phyloP scores from a whole-genome alignment of 1,284 basidiomycete genomes.

The Austroboletus niveus region DNA sequence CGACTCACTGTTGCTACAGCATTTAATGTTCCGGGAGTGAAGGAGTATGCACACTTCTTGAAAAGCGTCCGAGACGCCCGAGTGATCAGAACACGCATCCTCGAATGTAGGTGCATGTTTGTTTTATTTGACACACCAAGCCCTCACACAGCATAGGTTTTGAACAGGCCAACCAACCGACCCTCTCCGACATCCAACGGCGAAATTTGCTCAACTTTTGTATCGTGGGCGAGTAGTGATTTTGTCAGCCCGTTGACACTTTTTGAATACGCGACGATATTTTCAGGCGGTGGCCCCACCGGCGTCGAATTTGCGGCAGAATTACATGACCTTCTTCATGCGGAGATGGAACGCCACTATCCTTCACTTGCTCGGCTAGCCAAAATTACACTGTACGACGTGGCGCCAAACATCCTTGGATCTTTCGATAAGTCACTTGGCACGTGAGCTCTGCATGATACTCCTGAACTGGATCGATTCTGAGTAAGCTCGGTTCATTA shows the following conservation, averaged over 20 bases:
- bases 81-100: constrained; percentile 71
- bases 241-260: neutral
- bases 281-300: constrained; percentile 65
- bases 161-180: constrained; percentile 77
- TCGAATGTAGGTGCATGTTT: constrained; percentile 54
- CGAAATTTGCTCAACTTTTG: constrained; percentile 74
- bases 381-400: constrained; percentile 79
- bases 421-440: constrained; percentile 72
- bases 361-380: constrained; percentile 60
- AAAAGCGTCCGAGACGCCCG: constrained; percentile 83
- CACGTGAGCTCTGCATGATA: constrained; percentile 42
- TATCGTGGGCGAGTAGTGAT: constrained; percentile 61
- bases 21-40: constrained; percentile 66
- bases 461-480: constrained; percentile 4
- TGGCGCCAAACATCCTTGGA: constrained; percentile 77
- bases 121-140: neutral
- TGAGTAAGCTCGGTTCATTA: constrained; percentile 26
- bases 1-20: constrained; percentile 37
- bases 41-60: constrained; percentile 77
- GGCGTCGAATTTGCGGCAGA: constrained; percentile 88
- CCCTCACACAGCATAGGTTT: constrained; percentile 47
- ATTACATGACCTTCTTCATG: constrained; percentile 78
- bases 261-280: constrained; percentile 2
- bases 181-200: constrained; percentile 62
- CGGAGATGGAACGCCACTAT: constrained; percentile 70